phyloP scores from a whole-genome alignment of 495 filamentous ascomycete species.

The Xylaria castorea region DNA sequence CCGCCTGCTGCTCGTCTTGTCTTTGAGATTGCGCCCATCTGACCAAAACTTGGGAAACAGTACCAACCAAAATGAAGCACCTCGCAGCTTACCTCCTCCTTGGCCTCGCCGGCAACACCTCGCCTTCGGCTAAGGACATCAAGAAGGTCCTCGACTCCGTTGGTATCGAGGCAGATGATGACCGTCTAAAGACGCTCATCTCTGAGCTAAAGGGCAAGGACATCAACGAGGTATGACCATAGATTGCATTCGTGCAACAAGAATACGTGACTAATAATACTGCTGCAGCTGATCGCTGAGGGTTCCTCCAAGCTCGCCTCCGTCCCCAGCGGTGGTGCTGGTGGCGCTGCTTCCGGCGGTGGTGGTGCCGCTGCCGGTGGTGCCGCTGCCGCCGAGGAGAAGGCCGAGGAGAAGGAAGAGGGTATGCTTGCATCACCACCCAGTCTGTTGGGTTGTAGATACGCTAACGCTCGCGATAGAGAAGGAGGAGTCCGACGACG shows the following conservation, averaged over 20 bases:
- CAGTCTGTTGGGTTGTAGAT: neutral
- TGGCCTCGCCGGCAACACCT: conserved; percentile 88
- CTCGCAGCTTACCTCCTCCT: conserved; percentile 99
- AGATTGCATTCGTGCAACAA: neutral
- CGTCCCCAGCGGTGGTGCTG: conserved; percentile 90
- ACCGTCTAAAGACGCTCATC: conserved; percentile 84
- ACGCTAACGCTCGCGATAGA: conserved; percentile 50
- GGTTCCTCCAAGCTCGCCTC: conserved; percentile 94
- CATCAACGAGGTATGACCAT: conserved; percentile 80
- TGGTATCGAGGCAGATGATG: conserved; percentile 91
- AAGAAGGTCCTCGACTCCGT: conserved; percentile 91
- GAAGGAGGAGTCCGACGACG: conserved; percentile 94
- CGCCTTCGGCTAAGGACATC: conserved; percentile 85
- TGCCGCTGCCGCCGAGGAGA: conserved; percentile 71
- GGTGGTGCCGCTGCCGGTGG: conserved; percentile 69
- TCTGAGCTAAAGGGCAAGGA: conserved; percentile 97
- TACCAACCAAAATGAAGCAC: conserved; percentile 90
- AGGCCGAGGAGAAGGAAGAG: conserved; percentile 78
- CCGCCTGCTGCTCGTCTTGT: neutral
- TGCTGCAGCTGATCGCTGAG: conserved; percentile 82
- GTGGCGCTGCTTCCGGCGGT: conserved; percentile 68
- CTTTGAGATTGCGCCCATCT: conserved; percentile 29
- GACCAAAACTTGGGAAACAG: conserved; percentile 27
- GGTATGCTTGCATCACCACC: conserved; percentile 49
- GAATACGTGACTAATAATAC: conserved; percentile 33